Evolutionary conservation across 1,284 basidiomycete genomes (phyloP).

Genomic region (Moniliophthora roreri): DNA sequence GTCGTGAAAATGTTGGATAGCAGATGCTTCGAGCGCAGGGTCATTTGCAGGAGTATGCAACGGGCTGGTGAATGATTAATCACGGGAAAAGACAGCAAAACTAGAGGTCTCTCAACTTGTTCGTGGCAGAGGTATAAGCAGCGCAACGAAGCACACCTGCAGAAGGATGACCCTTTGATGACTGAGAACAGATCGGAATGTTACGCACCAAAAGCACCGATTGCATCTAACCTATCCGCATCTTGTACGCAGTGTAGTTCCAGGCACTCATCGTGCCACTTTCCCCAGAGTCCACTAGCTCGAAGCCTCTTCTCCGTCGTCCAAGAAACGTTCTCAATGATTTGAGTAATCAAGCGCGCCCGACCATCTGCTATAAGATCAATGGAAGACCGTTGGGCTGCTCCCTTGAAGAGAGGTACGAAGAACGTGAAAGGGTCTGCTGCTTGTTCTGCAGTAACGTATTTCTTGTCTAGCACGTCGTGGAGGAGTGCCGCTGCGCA

Average conservation of each 20-base stretch:
- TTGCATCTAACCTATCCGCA: constrained; percentile 89
- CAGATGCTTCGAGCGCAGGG: constrained; percentile 47
- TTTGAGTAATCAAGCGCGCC: constrained; percentile 51
- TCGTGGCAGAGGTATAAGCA: constrained; percentile 73
- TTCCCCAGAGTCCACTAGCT: constrained; percentile 50
- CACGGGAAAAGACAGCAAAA: constrained; percentile 7
- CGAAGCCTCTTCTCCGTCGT: constrained; percentile 77
- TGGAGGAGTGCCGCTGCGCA: constrained; percentile 77
- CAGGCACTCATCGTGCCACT: constrained; percentile 75
- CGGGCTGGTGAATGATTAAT: constrained; percentile 40
- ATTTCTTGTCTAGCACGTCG: constrained; percentile 88
- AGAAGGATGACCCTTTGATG: background rate
- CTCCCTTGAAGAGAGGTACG: constrained; percentile 60
- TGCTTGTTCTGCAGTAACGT: constrained; percentile 58
- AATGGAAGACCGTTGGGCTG: constrained; percentile 41
- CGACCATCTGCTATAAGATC: constrained; percentile 63
- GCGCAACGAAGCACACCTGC: constrained; percentile 84
- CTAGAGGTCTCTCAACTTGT: constrained; percentile 41
- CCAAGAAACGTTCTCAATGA: constrained; percentile 87
- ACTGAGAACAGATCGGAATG: constrained; percentile 5
- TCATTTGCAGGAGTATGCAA: constrained; percentile 63
- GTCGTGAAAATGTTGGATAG: constrained; percentile 86
- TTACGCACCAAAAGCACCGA: constrained; percentile 81
- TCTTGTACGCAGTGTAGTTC: constrained; percentile 94
- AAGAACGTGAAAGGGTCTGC: constrained; percentile 67